Evolutionary conservation across 768 basidiomycete genomes (phyloP).

Genomic region (Amanita jacksonii): DNA sequence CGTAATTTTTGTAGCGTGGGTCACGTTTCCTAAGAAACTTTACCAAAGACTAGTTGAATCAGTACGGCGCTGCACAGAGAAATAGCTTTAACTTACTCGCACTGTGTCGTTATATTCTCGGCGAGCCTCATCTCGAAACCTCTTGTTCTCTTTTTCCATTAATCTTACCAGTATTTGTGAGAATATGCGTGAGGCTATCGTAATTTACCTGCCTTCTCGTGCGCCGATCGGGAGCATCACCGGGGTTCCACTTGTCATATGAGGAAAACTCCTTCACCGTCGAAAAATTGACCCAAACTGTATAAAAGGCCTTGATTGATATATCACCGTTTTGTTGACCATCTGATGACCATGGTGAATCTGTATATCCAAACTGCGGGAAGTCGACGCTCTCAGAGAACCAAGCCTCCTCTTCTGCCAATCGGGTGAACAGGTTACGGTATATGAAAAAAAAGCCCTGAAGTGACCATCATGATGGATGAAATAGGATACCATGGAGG

Average conservation of each 20-base stretch:
- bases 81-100: slow-evolving; percentile 40
- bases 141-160: slow-evolving; percentile 97
- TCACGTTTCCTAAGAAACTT: slow-evolving; percentile 81
- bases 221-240: slow-evolving; percentile 81
- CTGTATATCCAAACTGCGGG: slow-evolving; percentile 76
- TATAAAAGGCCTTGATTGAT: slow-evolving; percentile 71
- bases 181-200: not conserved
- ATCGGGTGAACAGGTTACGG: slow-evolving; percentile 73
- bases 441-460: slow-evolving; percentile 91
- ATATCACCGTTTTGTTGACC: slow-evolving; percentile 34
- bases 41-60: slow-evolving; percentile 47
- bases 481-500: not conserved
- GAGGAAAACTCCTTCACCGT: slow-evolving; percentile 86
- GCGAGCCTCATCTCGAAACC: slow-evolving; percentile 76
- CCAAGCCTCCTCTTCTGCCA: slow-evolving; percentile 70
- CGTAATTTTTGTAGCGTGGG: slow-evolving; percentile 69
- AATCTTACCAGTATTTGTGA: slow-evolving; percentile 32
- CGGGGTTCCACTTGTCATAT: slow-evolving; percentile 75
- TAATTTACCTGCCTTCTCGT: slow-evolving; percentile 52
- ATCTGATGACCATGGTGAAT: slow-evolving; percentile 58
- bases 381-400: slow-evolving; percentile 36
- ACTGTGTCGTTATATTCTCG: slow-evolving; percentile 91
- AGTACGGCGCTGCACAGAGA: not conserved
- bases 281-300: slow-evolving; percentile 76
- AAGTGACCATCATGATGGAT: not conserved